These are phyloP conservation scores for Clavispora carvajalis DNA, from an alignment of 805 yeast genomes.

Conservation along the genomic window DNA sequence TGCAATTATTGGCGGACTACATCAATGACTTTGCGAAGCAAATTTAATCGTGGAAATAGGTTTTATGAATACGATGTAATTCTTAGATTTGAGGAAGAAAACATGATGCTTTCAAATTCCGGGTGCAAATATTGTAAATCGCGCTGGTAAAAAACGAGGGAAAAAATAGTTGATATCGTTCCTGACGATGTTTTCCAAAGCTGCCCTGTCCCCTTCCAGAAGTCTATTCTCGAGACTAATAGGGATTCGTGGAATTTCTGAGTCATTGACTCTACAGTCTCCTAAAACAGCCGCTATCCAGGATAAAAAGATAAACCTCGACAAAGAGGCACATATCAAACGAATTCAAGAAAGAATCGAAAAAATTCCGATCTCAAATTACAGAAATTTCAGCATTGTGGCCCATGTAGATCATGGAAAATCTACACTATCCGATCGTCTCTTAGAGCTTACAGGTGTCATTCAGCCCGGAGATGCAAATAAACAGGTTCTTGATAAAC, in stretches of 20 bases:
- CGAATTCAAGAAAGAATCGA: constrained; percentile 53
- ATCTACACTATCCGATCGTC: constrained; percentile 83
- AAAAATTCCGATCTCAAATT: constrained; percentile 77
- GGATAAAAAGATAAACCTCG: constrained; percentile 24
- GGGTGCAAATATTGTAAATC: background rate
- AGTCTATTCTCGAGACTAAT: background rate
- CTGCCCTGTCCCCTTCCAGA: background rate
- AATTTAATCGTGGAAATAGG: constrained; percentile 1
- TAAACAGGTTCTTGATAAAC: constrained; percentile 80
- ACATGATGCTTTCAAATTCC: too few species aligned
- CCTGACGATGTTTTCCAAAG: background rate
- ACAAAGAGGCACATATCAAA: constrained; percentile 29
- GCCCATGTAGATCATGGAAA: constrained; percentile 94
- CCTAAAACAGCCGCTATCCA: constrained; percentile 15
- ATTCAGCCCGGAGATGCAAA: constrained; percentile 63
- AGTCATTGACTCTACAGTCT: background rate
- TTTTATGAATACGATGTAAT: background rate
- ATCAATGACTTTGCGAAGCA: constrained; percentile 54
- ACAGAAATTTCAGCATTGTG: constrained; percentile 87
- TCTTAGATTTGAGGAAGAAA: too few species aligned
- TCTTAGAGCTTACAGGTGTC: constrained; percentile 85
- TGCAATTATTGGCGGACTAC: constrained; percentile 51
- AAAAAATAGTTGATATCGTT: background rate
- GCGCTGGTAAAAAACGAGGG: background rate
- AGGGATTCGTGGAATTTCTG: background rate